Evolutionary conservation across 257 asterid species (phyloP).

Genomic region (Capsicum rhomboideum): DNA sequence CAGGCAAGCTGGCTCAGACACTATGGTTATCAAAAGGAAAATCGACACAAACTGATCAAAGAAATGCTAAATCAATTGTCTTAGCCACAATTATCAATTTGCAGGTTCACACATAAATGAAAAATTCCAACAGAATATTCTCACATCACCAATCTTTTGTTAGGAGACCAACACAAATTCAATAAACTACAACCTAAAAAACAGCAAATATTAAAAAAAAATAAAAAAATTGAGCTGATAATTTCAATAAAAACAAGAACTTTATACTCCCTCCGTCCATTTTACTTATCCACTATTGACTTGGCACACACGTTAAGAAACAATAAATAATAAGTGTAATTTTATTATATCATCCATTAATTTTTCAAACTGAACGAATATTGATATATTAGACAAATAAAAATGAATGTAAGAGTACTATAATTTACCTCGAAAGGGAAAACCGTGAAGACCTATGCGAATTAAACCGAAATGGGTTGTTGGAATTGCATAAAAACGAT

Average conservation of each 20-base stretch:
- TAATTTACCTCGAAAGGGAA: conserved; percentile 39
- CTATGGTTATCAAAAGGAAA: background rate
- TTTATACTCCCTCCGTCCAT: too few relatives aligned
- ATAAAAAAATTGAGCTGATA: too few relatives aligned
- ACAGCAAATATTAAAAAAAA: too few relatives aligned
- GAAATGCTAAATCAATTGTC: background rate
- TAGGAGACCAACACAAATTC: background rate
- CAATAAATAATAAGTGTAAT: too few relatives aligned
- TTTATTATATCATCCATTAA: too few relatives aligned
- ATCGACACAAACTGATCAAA: background rate
- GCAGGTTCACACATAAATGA: background rate
- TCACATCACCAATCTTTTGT: too few relatives aligned
- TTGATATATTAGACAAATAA: too few relatives aligned
- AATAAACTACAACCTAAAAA: background rate
- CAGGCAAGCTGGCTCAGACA: too few relatives aligned
- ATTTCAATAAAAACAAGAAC: background rate
- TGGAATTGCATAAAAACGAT: conserved; percentile 23
- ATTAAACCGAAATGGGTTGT: conserved; percentile 10
- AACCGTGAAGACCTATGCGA: conserved; percentile 14
- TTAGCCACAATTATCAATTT: background rate
- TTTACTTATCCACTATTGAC: too few relatives aligned
- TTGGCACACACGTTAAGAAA: too few relatives aligned
- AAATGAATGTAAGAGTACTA: too few relatives aligned
- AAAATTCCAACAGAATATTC: background rate
- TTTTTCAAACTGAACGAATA: too few relatives aligned